Evolutionary conservation across 768 basidiomycete genomes (phyloP).

Genomic region (Lactifluus volemus): DNA sequence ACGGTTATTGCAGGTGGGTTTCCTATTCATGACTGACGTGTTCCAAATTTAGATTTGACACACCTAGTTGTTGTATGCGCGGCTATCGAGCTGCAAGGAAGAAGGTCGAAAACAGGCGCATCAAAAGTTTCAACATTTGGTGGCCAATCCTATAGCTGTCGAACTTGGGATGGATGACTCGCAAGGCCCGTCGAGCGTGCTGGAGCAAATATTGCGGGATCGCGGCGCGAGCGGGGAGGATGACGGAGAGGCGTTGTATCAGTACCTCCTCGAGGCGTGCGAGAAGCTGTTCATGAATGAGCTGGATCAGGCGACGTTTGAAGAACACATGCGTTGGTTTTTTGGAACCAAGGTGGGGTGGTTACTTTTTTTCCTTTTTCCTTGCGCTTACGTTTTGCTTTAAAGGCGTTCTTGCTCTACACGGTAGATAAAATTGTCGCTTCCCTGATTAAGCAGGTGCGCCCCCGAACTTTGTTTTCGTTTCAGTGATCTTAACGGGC

Average conservation of each 20-base stretch:
- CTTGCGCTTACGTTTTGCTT: constrained; percentile 15
- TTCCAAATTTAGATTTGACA: not conserved
- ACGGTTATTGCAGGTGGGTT: constrained; percentile 75
- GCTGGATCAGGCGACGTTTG: constrained; percentile 84
- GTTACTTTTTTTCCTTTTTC: constrained; percentile 24
- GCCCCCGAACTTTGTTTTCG: constrained; percentile 14
- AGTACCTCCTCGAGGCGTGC: constrained; percentile 81
- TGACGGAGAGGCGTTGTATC: constrained; percentile 66
- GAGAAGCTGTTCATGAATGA: constrained; percentile 93
- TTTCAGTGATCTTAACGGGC: no score
- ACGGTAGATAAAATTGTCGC: constrained; percentile 90
- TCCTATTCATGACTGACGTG: not conserved
- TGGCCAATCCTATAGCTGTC: constrained; percentile 74
- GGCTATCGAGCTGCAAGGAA: constrained; percentile 78
- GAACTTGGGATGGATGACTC: constrained; percentile 82
- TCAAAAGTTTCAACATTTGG: constrained; percentile 53
- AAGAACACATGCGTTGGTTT: constrained; percentile 93
- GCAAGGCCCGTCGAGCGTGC: constrained; percentile 58
- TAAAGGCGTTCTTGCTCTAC: constrained; percentile 85
- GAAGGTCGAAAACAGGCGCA: constrained; percentile 64
- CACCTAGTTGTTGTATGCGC: constrained; percentile 75
- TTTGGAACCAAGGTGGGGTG: constrained; percentile 69
- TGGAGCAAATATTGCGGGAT: constrained; percentile 56
- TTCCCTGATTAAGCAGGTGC: constrained; percentile 85
- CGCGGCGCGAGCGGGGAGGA: constrained; percentile 33